Evolutionary conservation across 2,329 filamentous ascomycete genomes (phyloP).

Genomic region (Pseudogymnoascus sp.): DNA sequence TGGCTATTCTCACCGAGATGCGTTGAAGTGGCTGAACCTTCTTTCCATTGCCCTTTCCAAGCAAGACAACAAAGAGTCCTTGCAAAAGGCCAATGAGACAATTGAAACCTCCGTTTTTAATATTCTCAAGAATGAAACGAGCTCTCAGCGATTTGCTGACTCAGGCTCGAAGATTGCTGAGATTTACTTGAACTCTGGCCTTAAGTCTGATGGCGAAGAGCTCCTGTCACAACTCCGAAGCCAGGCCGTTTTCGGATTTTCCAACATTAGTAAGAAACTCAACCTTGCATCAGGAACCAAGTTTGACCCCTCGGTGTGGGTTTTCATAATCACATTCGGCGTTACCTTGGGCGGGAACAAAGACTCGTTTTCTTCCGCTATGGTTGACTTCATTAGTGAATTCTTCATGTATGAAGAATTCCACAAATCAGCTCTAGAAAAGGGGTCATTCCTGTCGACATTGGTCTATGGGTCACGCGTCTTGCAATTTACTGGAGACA

Average conservation of each 20-base stretch:
- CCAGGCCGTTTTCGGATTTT: conserved; percentile 40
- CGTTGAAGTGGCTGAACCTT: conserved; percentile 28
- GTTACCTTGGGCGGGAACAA: conserved; percentile 32
- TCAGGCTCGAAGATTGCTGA: neutral
- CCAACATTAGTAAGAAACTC: conserved; percentile 21
- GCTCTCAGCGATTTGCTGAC: neutral
- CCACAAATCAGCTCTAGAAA: neutral
- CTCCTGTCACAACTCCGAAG: conserved; percentile 40
- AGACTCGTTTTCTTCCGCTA: conserved; percentile 31
- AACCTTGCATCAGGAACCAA: conserved; percentile 23
- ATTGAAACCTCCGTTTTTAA: neutral
- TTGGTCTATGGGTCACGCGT: neutral
- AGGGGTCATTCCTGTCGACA: neutral
- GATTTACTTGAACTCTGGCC: neutral
- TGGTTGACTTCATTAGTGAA: conserved; percentile 36
- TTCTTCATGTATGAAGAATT: conserved; percentile 10
- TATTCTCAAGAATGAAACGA: neutral
- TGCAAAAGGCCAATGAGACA: conserved; percentile 10
- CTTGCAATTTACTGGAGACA: neutral
- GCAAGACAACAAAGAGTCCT: conserved; percentile 36
- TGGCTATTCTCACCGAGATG: conserved; percentile 14
- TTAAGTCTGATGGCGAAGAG: conserved; percentile 30
- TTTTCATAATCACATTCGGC: conserved; percentile 39
- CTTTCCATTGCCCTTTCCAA: conserved; percentile 38
- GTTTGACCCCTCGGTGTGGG: conserved; percentile 31